These are phyloP conservation scores for Musa beccarii DNA, from an alignment of 176 grass and related monocot species.

Conservation along the genomic window DNA sequence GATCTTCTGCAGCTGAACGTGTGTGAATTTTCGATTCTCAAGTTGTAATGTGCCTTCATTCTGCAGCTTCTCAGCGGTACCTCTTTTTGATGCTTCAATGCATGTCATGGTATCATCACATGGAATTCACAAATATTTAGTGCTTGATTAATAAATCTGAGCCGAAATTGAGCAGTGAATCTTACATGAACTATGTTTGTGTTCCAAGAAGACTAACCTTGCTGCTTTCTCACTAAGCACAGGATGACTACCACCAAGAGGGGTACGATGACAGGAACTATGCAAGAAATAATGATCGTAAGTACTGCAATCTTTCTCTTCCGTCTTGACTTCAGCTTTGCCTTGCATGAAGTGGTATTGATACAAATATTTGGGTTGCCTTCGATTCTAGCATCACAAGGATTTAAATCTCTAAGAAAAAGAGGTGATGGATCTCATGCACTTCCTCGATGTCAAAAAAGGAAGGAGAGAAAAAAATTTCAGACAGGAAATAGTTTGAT, in stretches of 20 bases:
- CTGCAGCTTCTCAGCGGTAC: conserved; percentile 10
- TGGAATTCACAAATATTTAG: not conserved
- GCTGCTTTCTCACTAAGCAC: conserved; percentile 19
- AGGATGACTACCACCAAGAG: conserved; percentile 23
- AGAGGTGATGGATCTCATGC: no score
- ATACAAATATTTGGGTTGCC: conserved; percentile 30
- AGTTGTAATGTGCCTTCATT: conserved; percentile 4
- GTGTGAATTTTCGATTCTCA: conserved; percentile 47
- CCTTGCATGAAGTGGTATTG: conserved; percentile 5
- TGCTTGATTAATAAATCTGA: not conserved
- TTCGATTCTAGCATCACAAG: conserved; percentile 20
- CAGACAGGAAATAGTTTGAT: no score
- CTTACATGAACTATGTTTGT: not conserved
- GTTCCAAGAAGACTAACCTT: conserved; percentile 16
- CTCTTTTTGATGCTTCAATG: conserved; percentile 13
- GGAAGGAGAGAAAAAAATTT: no score
- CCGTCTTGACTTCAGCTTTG: not conserved
- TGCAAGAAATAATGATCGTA: conserved; percentile 19
- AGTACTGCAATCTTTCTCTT: conserved; percentile 14
- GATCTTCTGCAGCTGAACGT: conserved; percentile 46
- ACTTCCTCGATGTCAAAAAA: not conserved
- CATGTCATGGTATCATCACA: not conserved
- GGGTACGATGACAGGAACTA: conserved; percentile 14
- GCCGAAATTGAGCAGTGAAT: not conserved
- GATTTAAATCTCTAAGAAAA: not conserved